phyloP scores from a whole-genome alignment of 352 stramenopile species.

The Salisapilia sapeloensis region DNA sequence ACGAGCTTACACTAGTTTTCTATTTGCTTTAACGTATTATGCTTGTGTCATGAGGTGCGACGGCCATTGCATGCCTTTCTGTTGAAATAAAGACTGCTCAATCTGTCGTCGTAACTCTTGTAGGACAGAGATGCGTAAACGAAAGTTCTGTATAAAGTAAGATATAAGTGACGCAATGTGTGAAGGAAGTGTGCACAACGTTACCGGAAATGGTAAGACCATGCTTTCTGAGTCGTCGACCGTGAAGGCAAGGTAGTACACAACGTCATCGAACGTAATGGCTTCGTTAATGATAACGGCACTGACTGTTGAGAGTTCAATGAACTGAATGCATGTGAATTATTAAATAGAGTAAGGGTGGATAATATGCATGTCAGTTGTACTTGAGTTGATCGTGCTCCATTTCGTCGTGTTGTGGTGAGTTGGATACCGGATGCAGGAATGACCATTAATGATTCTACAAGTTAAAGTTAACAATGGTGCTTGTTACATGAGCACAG shows the following conservation, averaged over 20 bases:
- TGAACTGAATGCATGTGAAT: constrained; percentile 8
- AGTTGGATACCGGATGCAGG: constrained; percentile 60
- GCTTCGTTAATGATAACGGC: constrained; percentile 70
- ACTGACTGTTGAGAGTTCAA: constrained; percentile 24
- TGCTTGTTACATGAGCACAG: neutral
- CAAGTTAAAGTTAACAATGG: neutral
- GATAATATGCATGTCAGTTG: neutral
- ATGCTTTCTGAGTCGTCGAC: constrained; percentile 43
- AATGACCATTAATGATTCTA: constrained; percentile 65
- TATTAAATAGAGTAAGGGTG: neutral
- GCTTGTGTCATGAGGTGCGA: too few relatives aligned
- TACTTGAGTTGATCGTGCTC: constrained; percentile 11
- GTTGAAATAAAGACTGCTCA: constrained; percentile 31
- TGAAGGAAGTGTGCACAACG: neutral
- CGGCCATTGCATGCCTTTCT: constrained; percentile 19
- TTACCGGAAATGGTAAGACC: constrained; percentile 42
- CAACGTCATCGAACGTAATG: constrained; percentile 59
- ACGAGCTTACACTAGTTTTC: neutral
- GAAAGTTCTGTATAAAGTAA: constrained; percentile 26
- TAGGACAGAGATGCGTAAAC: constrained; percentile 34
- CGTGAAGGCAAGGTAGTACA: constrained; percentile 73
- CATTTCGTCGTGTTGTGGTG: constrained; percentile 33
- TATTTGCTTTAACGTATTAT: too few relatives aligned
- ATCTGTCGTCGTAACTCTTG: constrained; percentile 57
- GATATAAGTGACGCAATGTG: neutral